Evolutionary conservation across 1,139 yeast genomes (phyloP).

Genomic region (Debaryomyces subglobosus): DNA sequence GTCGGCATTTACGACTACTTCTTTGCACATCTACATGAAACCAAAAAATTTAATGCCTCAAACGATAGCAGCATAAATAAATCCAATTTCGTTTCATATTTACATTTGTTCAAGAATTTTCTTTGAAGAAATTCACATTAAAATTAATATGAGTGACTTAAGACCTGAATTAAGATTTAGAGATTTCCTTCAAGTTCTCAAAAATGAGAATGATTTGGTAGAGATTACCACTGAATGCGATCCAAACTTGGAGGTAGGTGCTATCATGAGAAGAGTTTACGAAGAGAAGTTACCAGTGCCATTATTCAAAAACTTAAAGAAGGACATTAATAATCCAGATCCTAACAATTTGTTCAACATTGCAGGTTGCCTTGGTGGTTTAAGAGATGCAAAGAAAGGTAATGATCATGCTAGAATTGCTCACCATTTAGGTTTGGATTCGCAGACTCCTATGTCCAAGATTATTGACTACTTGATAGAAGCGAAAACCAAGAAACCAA

Average conservation of each 20-base stretch:
- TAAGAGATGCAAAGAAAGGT: slow-evolving; percentile 12
- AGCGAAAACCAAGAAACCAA: slow-evolving; percentile 12
- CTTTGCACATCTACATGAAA: no score
- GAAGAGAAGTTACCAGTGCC: slow-evolving; percentile 19
- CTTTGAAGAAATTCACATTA: background rate
- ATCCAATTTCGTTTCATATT: background rate
- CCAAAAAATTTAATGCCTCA: background rate
- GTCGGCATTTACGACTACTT: background rate
- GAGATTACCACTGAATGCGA: slow-evolving; percentile 20
- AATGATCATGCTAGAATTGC: slow-evolving; percentile 23
- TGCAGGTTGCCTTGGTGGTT: slow-evolving; percentile 19
- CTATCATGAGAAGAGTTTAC: slow-evolving; percentile 20
- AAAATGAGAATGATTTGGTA: slow-evolving; percentile 18
- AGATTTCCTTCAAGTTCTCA: slow-evolving; percentile 19
- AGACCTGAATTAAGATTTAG: slow-evolving; percentile 19
- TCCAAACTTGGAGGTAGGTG: slow-evolving; percentile 21
- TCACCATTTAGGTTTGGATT: slow-evolving; percentile 19
- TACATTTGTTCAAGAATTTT: background rate
- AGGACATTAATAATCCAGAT: slow-evolving; percentile 11
- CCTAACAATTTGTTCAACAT: slow-evolving; percentile 16
- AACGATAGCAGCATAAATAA: background rate
- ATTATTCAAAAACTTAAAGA: slow-evolving; percentile 18
- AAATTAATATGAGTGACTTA: slow-evolving; percentile 13
- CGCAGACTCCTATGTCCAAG: slow-evolving; percentile 32
- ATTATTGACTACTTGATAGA: slow-evolving; percentile 31